phyloP scores from a whole-genome alignment of 1,284 basidiomycete species.

The Naganishia liquefaciens region DNA sequence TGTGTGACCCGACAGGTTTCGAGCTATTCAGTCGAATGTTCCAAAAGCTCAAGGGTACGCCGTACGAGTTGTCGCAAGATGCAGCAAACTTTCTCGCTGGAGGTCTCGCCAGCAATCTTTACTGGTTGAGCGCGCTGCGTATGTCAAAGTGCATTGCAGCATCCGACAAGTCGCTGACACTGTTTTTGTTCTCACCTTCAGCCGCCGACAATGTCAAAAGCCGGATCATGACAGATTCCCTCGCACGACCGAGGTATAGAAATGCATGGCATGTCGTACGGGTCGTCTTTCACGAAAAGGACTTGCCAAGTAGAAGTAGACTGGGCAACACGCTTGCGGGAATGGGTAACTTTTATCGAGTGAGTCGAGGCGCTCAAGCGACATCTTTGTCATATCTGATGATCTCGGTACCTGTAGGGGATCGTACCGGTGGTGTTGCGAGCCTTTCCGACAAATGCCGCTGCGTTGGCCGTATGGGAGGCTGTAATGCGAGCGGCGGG shows the following conservation, averaged over 20 bases:
- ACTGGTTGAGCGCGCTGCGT: slow-evolving; percentile 51
- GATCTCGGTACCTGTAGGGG: slow-evolving; percentile 39
- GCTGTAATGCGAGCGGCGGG: slow-evolving; percentile 45
- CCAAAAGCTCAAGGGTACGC: slow-evolving; percentile 48
- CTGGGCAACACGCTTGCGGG: slow-evolving; percentile 46
- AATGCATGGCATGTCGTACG: slow-evolving; percentile 46
- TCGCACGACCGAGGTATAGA: slow-evolving; percentile 47
- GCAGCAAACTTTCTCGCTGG: slow-evolving; percentile 51
- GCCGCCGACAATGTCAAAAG: slow-evolving; percentile 52
- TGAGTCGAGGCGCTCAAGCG: slow-evolving; percentile 35
- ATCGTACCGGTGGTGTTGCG: slow-evolving; percentile 51
- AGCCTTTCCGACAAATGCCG: slow-evolving; percentile 54
- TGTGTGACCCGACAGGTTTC: slow-evolving; percentile 40
- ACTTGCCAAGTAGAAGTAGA: slow-evolving; percentile 39
- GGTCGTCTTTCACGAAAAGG: slow-evolving; percentile 44
- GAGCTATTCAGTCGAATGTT: slow-evolving; percentile 53
- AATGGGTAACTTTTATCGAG: slow-evolving; percentile 50
- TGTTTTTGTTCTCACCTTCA: not conserved
- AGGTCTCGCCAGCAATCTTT: slow-evolving; percentile 53
- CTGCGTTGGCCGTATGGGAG: slow-evolving; percentile 54
- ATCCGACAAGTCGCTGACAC: not conserved
- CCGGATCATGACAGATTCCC: slow-evolving; percentile 51
- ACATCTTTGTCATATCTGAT: slow-evolving; percentile 28
- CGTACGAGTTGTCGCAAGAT: slow-evolving; percentile 48
- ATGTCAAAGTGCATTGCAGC: slow-evolving; percentile 36